phyloP scores from a whole-genome alignment of 2,329 filamentous ascomycete species.

The Aspergillus ochraceus region DNA sequence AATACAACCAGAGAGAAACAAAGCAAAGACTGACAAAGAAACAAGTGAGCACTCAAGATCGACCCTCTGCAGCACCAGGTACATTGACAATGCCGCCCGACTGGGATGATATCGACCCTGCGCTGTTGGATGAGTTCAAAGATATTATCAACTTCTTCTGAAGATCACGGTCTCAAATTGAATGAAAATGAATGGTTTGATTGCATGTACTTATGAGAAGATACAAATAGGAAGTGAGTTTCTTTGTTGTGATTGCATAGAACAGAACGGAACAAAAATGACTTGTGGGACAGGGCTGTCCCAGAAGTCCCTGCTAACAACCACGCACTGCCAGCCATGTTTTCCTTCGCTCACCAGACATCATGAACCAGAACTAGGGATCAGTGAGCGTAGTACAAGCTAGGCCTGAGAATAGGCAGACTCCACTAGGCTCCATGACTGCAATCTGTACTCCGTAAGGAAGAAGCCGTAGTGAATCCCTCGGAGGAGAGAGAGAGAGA shows the following conservation, averaged over 20 bases:
- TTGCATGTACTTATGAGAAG: too few relatives aligned
- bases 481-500: neutral
- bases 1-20: neutral
- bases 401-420: neutral
- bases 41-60: neutral
- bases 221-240: neutral
- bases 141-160: conserved; percentile 42
- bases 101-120: conserved; percentile 41
- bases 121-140: conserved; percentile 42
- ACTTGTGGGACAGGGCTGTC: too few relatives aligned
- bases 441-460: neutral
- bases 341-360: neutral
- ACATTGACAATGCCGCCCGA: conserved; percentile 2
- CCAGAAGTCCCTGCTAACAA: too few relatives aligned
- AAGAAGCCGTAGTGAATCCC: neutral
- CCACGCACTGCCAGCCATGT: too few relatives aligned
- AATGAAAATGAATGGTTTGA: neutral
- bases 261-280: neutral
- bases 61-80: neutral
- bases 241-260: neutral
- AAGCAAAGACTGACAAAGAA: neutral
- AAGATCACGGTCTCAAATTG: conserved; percentile 3
- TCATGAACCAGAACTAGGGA: neutral
- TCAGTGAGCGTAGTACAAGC: neutral
- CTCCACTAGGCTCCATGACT: neutral